Evolutionary conservation across 2,329 filamentous ascomycete genomes (phyloP), one percentile per base, ranked within the genome.

Genomic region (Nothophoma quercina): DNA sequence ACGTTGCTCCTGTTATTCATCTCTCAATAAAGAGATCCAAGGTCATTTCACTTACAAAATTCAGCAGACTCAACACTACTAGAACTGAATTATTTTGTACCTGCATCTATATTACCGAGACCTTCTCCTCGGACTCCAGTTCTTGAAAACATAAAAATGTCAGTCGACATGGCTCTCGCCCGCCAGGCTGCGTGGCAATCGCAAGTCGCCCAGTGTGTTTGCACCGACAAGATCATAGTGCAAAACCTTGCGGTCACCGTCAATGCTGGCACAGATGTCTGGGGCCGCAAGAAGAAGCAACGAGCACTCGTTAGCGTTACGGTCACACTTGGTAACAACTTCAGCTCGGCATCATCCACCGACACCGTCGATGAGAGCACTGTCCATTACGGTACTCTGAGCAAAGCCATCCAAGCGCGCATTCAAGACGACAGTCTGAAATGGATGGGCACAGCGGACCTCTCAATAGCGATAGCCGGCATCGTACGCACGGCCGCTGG

Each of bases 381-480:
- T 2, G 84, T 91, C 19, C 88, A 93, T 75, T 93, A 93, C 65
- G 89, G 89, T 2, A 80, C 77, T 8, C 78, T 92, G 12, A 87
- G 85, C 75, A 91, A 91, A 74, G 78, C 79, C 0, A 78, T 92
- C 12, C 75, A 88, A 25, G 71, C 73, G 19, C 76, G 75, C 10
- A 67, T 87, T 21, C 70, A 74, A 36, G 56, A 70, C 2, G 34
- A 49, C 7, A 40, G 40, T 13, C 30, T 35, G 10, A 43, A 49
- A 2, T 74, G 71, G 71, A 57, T 59, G 21, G 59, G 58, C 8
- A 68, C 67, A 1, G 54, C 52, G 25, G 62, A 63, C 2, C 46
- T 75, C 1, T 60, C 62, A 3, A 21, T 22, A 9, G 47, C 45
- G 6, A 51, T 67, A 26, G 53, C 49, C 3, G 47, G 60, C 21